Base-by-base conservation (phyloP, 345 rosid genomes). In the Erysimum cheiranthoides region DNA sequence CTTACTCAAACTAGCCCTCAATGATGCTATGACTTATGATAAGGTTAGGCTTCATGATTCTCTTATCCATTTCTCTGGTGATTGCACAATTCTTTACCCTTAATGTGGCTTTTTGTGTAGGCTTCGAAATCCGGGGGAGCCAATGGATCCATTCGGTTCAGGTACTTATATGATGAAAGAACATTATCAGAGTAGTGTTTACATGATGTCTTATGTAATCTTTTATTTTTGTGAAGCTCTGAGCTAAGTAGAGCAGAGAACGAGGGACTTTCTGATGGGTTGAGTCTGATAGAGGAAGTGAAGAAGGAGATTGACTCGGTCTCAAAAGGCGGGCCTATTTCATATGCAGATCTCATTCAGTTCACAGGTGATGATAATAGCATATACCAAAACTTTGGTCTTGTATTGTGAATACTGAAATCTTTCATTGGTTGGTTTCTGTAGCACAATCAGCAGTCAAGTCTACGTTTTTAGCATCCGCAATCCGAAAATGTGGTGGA, bases 81-180 rank as follows among this genome's bases (percentile, higher is more conserved):
- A 10, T 58, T 57, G 62, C 45, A 39, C 3, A 47, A 14, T 13
- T 54, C 68, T 25, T 21, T 49, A 40, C 13, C 5, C 0, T 38
- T 39, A 5, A 5, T 61, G 21, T 62, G 14, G 51, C 8, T 42
- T 18, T 74, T 70, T 72, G 69, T 84, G 76, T 76, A 94, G 96
- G 89, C 90, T 81, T 82, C 98, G 68, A 94, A 94, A 85, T 80
- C 97, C 45, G 98, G 97, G 9, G 98, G 97, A 27, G 85, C 98
- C 47, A 94, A 94, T 83, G 97, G 97, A 81, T 94, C 98, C 28
- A 76, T 91, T 71, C 85, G 93, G 35, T 85, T 94, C 83, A 89
- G 97, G 98, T 90, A 89, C 70, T 66, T 73, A 13, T 1, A 8
- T 40, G 7, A 25, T 25, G 7, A 38, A 38, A 16, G 40, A 69